A percentile compares a stretch with the other conserved stretches of the same genome.
These are phyloP conservation scores for Blumeria graminis DNA, from an alignment of 2,329 filamentous ascomycete species.

Conservation along the genomic window DNA sequence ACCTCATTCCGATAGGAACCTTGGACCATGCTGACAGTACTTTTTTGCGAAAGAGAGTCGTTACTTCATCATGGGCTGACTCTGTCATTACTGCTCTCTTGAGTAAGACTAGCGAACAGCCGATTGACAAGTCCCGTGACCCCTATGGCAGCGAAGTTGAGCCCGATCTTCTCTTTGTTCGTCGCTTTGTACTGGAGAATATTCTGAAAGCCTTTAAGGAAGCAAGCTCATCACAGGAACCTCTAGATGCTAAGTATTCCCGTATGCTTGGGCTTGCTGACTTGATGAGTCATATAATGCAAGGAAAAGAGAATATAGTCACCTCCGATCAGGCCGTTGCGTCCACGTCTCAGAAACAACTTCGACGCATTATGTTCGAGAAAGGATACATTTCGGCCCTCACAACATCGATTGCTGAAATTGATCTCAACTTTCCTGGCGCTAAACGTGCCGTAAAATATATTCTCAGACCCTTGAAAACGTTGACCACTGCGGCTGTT, in stretches of 20 bases:
- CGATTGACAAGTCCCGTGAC: conserved; percentile 29
- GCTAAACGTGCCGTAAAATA: conserved; percentile 92
- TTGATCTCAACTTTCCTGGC: conserved; percentile 82
- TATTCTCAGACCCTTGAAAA: conserved; percentile 71
- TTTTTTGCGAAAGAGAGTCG: conserved; percentile 56
- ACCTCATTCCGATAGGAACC: conserved; percentile 39
- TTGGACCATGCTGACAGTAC: conserved; percentile 52
- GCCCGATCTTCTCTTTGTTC: conserved; percentile 68
- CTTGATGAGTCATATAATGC: conserved; percentile 80
- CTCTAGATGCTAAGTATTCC: conserved; percentile 66
- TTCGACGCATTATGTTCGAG: conserved; percentile 92
- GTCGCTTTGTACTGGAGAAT: conserved; percentile 85
- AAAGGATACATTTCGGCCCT: conserved; percentile 82
- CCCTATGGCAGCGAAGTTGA: conserved; percentile 51
- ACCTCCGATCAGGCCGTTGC: conserved; percentile 17
- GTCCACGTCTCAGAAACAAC: conserved; percentile 47
- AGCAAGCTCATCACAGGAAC: conserved; percentile 52
- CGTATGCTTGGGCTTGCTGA: conserved; percentile 72
- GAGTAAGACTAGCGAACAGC: conserved; percentile 61
- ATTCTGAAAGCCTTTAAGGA: conserved; percentile 81
- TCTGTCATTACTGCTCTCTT: conserved; percentile 70
- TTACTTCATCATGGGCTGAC: conserved; percentile 69
- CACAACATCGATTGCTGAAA: conserved; percentile 78
- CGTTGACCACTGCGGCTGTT: conserved; percentile 68
- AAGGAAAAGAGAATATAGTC: conserved; percentile 44